Percentiles rank a stretch among this genome's conserved stretches.
These are phyloP conservation scores for Alternaria rosae DNA, from an alignment of 2,329 filamentous ascomycete genomes.

Conservation along the genomic window DNA sequence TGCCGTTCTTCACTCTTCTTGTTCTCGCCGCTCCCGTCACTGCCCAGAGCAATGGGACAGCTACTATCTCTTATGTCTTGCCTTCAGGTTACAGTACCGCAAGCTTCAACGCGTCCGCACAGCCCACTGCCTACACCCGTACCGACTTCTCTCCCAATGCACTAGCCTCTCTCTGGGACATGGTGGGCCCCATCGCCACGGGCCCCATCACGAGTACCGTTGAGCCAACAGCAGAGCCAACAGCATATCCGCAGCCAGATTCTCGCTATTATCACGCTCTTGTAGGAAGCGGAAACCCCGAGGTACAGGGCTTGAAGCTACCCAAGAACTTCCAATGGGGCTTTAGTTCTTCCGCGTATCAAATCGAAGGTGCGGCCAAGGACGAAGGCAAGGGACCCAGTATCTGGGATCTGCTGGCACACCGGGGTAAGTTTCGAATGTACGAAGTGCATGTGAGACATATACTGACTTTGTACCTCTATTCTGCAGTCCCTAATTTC, in stretches of 20 bases:
- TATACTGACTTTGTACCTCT: not conserved
- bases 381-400: constrained; percentile 54
- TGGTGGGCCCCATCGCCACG: constrained; percentile 53
- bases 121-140: constrained; percentile 53
- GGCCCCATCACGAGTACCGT: constrained; percentile 55
- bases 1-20: constrained; percentile 24
- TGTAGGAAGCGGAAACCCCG: constrained; percentile 46
- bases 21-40: constrained; percentile 17
- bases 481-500: constrained; percentile 40
- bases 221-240: constrained; percentile 53
- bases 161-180: constrained; percentile 56
- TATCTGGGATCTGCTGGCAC: constrained; percentile 56
- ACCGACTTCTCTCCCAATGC: constrained; percentile 58
- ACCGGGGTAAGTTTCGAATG: constrained; percentile 25
- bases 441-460: not conserved
- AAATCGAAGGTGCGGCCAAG: constrained; percentile 55
- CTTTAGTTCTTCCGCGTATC: constrained; percentile 51
- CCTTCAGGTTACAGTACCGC: constrained; percentile 48
- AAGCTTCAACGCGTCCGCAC: constrained; percentile 54
- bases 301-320: constrained; percentile 49
- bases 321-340: constrained; percentile 55
- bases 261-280: constrained; percentile 52
- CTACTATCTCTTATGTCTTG: constrained; percentile 36
- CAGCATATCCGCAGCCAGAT: constrained; percentile 49
- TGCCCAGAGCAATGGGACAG: constrained; percentile 27